Conservation (phyloP, 2,329 filamentous ascomycete genomes). For the Chaetomium sp. region DNA sequence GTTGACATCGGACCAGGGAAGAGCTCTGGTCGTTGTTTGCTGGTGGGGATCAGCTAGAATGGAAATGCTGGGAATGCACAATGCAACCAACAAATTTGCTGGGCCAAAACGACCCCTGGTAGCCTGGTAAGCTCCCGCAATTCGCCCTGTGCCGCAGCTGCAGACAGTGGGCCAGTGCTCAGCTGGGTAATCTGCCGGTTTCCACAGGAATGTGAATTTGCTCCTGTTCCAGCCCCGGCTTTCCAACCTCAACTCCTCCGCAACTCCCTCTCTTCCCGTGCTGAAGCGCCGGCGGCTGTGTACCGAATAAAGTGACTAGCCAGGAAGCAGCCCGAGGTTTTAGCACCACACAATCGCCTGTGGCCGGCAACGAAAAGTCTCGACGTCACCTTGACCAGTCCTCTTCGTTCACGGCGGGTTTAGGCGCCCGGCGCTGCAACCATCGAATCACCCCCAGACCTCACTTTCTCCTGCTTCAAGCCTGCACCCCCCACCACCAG, state of each 20-base stretch:
- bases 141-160: conserved; percentile 21
- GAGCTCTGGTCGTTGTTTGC: background rate
- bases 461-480: conserved; percentile 23
- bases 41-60: conserved; percentile 4
- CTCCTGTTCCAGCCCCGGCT: conserved; percentile 29
- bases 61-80: background rate
- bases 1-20: background rate
- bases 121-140: conserved; percentile 16
- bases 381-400: conserved; percentile 11
- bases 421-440: conserved; percentile 52
- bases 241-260: conserved; percentile 29
- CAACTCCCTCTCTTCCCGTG: conserved; percentile 8
- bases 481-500: conserved; percentile 29
- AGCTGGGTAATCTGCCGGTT: conserved; percentile 38
- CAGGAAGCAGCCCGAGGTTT: conserved; percentile 7
- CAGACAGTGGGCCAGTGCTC: conserved; percentile 33
- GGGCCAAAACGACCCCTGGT: conserved; percentile 16
- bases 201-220: conserved; percentile 44
- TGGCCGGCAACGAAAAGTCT: conserved; percentile 17
- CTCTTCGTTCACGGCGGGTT: conserved; percentile 22
- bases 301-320: conserved; percentile 16
- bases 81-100: conserved; percentile 23
- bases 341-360: conserved; percentile 9
- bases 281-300: conserved; percentile 19
- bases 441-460: conserved; percentile 23